Base-by-base conservation (phyloP, 75 land plant species). In the Sequoiadendron giganteum region DNA sequence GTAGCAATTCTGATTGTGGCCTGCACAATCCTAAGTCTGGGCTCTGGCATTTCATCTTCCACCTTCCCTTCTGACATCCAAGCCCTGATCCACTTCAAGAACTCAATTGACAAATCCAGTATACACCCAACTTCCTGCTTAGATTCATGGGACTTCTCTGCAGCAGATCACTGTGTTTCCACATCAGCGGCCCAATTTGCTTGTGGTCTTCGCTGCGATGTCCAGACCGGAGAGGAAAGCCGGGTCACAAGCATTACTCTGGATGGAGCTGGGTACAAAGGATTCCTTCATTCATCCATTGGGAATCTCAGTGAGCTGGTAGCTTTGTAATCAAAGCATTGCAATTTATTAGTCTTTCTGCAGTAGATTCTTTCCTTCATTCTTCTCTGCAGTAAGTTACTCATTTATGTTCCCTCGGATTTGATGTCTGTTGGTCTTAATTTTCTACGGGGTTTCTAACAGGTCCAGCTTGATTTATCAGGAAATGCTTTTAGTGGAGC, bases 401-500 rank as follows among this genome's bases (percentile, higher is more conserved):
- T 25, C n/a, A 25, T 65, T 7, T 65, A 2, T 8, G 70, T 65
- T 65, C 70, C 28, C 30, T 25, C 28, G 65, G 19, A 18, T 18
- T 21, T 28, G 28, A 10, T 28, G 30, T 5, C 1, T 65, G 28
- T 65, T 25, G 1, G 9, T 25, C 70, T 65, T 65, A 65, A 65
- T 65, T 65, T 65, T 65, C 10, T 65, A 52, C 7, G n/a, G 70
- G 70, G 9, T 65, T 65, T 65, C 30, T 65, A 28, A 65, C 70
- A 65, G 70, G 70, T 21, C 1, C 7, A 7, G 70, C 87, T 91
- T 7, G 88, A 89, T 80, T 8, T 91, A 45, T 87, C 77, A 32
- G 89, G 89, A n/a, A 91, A 91, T 61, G 40, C 43, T 48, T 61
- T 91, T 86, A 49, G 84, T 11, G 92, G 92, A 7, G n/a, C 15